Conservation (phyloP, 2,329 filamentous ascomycete genomes). For the Colletotrichum liriopes region DNA sequence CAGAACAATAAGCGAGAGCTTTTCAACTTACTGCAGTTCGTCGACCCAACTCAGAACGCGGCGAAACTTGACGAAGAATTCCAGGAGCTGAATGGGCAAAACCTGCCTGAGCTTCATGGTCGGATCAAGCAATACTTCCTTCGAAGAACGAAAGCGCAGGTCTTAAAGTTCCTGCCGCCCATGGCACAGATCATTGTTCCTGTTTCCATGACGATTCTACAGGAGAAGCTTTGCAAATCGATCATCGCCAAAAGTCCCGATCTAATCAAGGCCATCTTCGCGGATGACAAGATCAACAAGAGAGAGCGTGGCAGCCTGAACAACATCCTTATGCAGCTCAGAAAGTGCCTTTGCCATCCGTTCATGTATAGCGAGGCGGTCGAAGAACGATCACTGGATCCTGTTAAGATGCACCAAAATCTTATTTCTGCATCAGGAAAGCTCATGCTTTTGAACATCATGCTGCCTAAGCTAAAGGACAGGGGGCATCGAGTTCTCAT, state of each 20-base stretch:
- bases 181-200: slow-evolving; percentile 97
- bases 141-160: slow-evolving; percentile 88
- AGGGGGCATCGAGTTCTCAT: slow-evolving; percentile 92
- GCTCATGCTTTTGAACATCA: slow-evolving; percentile 84
- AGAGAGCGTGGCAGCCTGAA: slow-evolving; percentile 86
- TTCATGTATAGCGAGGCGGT: slow-evolving; percentile 94
- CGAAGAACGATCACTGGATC: slow-evolving; percentile 81
- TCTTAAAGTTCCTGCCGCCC: slow-evolving; percentile 91
- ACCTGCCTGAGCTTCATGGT: slow-evolving; percentile 84
- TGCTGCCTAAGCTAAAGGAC: slow-evolving; percentile 89
- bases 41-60: slow-evolving; percentile 81
- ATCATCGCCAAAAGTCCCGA: slow-evolving; percentile 93
- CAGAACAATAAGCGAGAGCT: slow-evolving; percentile 97
- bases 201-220: slow-evolving; percentile 93
- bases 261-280: slow-evolving; percentile 89
- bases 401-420: slow-evolving; percentile 79
- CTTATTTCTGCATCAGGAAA: slow-evolving; percentile 94
- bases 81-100: slow-evolving; percentile 84
- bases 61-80: slow-evolving; percentile 82
- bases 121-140: slow-evolving; percentile 83
- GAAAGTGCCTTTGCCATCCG: slow-evolving; percentile 95
- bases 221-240: slow-evolving; percentile 94
- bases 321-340: slow-evolving; percentile 95
- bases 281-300: slow-evolving; percentile 75
- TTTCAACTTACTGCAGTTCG: slow-evolving; percentile 96